These are phyloP conservation scores for Blakeslea trispora DNA, from an alignment of 371 early-diverging fungal species.

Conservation along the genomic window DNA sequence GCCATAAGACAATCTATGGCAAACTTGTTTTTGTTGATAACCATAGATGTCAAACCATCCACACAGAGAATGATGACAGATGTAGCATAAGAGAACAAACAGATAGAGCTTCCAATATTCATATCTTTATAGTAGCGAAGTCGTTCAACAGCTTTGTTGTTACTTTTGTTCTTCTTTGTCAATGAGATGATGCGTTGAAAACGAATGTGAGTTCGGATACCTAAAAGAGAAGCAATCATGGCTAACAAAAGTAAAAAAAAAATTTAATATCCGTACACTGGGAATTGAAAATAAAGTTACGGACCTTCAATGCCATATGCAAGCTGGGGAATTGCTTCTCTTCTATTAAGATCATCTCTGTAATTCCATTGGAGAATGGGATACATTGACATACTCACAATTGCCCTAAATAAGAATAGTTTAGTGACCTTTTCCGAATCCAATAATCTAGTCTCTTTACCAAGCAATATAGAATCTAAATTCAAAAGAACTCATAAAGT, in stretches of 20 bases:
- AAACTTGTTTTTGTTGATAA: constrained; percentile 44
- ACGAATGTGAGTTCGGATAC: constrained; percentile 38
- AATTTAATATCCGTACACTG: neutral
- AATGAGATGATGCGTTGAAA: constrained; percentile 32
- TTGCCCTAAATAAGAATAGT: constrained; percentile 21
- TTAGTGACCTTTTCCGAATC: too few relatives aligned
- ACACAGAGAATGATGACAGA: constrained; percentile 47
- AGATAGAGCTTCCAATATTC: constrained; percentile 36
- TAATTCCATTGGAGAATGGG: constrained; percentile 42
- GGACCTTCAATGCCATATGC: constrained; percentile 40
- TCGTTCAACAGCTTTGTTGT: constrained; percentile 12
- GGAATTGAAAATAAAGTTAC: neutral
- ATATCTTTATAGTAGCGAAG: constrained; percentile 49
- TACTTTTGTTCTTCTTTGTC: constrained; percentile 13
- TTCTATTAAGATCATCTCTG: constrained; percentile 23
- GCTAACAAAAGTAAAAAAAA: constrained; percentile 9
- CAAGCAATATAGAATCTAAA: constrained; percentile 42
- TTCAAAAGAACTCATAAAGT: constrained; percentile 47
- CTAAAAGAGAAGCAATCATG: constrained; percentile 27
- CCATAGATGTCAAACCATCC: constrained; percentile 41
- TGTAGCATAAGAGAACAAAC: constrained; percentile 27
- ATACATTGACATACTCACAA: constrained; percentile 35
- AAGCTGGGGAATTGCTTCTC: constrained; percentile 40
- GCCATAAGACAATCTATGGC: constrained; percentile 45
- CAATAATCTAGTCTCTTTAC: constrained; percentile 18